Evolutionary conservation across 352 stramenopile genomes (phyloP).

Genomic region (Phytophthora colocasiae): DNA sequence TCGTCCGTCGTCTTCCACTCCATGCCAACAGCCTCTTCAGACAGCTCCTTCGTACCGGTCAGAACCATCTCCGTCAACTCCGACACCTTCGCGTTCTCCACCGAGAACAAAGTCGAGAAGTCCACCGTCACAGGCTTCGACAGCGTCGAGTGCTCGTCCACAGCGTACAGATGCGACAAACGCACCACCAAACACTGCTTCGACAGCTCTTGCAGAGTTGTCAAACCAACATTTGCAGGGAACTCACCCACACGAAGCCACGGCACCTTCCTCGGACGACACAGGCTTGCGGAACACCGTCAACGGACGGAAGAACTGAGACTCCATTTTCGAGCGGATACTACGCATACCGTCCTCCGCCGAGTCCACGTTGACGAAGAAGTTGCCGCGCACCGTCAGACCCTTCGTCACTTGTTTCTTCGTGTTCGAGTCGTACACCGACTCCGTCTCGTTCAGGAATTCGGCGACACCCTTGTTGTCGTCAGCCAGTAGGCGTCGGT

Average conservation of each 20-base stretch:
- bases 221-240: slow-evolving; percentile 93
- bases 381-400: slow-evolving; percentile 70
- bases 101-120: slow-evolving; percentile 64
- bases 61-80: slow-evolving; percentile 90
- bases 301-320: slow-evolving; percentile 73
- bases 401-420: slow-evolving; percentile 69
- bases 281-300: slow-evolving; percentile 53
- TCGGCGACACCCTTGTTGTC: slow-evolving; percentile 95
- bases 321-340: slow-evolving; percentile 72
- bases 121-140: slow-evolving; percentile 81
- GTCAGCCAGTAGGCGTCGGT: slow-evolving; percentile 94
- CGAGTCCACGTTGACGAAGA: slow-evolving; percentile 75
- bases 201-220: slow-evolving; percentile 88
- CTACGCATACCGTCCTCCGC: slow-evolving; percentile 59
- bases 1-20: slow-evolving; percentile 56
- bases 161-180: slow-evolving; percentile 94
- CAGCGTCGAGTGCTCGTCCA: slow-evolving; percentile 85
- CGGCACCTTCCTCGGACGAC: slow-evolving; percentile 49
- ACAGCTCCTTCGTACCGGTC: slow-evolving; percentile 71
- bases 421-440: slow-evolving; percentile 61
- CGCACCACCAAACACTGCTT: slow-evolving; percentile 89
- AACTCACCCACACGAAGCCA: slow-evolving; percentile 81
- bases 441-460: slow-evolving; percentile 93
- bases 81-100: slow-evolving; percentile 55
- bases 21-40: slow-evolving; percentile 35